Evolutionary conservation across 169 alveolate species (phyloP).

Genomic region (Theileria annulata): DNA sequence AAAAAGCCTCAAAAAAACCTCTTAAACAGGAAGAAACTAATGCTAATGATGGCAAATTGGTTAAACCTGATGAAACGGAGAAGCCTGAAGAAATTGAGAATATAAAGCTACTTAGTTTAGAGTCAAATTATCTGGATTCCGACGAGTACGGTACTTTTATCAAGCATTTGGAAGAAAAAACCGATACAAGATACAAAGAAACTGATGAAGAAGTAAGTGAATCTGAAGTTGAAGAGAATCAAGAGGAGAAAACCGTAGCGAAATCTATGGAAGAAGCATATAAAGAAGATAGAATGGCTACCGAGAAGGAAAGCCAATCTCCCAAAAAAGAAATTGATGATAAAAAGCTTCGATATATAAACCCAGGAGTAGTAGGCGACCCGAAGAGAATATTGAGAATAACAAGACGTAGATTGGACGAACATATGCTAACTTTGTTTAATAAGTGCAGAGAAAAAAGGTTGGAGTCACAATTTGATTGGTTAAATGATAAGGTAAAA

Average conservation of each 20-base stretch:
- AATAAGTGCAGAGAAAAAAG: neutral
- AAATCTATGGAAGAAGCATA: neutral
- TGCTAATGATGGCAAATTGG: neutral
- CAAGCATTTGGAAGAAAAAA: neutral
- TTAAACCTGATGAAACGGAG: neutral
- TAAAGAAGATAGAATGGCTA: neutral
- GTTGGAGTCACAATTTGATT: neutral
- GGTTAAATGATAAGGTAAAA: conserved; percentile 8
- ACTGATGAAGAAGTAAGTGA: neutral
- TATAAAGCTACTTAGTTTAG: neutral
- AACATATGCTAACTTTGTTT: neutral
- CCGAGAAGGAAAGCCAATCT: neutral
- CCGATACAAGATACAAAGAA: neutral
- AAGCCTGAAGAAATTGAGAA: neutral
- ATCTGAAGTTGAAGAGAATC: neutral
- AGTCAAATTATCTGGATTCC: conserved; percentile 3
- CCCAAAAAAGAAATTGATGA: neutral
- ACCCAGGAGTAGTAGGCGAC: conserved; percentile 20
- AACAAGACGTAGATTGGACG: conserved; percentile 14
- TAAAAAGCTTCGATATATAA: neutral
- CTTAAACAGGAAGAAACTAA: neutral
- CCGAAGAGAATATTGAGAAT: neutral
- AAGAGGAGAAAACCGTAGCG: neutral
- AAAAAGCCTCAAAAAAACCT: neutral
- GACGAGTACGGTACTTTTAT: neutral